phyloP scores from a whole-genome alignment of 176 grass and related monocot species.

The Echinochloa phyllopogon region DNA sequence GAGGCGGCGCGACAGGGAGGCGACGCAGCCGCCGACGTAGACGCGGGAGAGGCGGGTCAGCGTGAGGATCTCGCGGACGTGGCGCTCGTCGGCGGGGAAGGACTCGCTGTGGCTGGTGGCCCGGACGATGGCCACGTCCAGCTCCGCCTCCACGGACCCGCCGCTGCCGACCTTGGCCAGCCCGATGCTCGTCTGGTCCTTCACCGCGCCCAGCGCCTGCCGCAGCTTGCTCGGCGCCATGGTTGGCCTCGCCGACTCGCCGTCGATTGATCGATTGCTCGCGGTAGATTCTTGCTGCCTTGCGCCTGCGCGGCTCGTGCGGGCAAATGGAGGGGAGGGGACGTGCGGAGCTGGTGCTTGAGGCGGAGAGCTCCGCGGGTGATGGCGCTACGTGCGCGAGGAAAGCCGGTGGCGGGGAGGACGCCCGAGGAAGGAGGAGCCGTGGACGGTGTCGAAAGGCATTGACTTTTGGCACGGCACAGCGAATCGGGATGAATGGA shows the following conservation, averaged over 20 bases:
- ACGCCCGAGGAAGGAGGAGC: conserved; percentile 38
- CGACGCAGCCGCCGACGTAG: conserved; percentile 58
- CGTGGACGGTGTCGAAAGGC: conserved; percentile 31
- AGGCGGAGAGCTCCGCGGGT: conserved; percentile 14
- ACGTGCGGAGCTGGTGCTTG: neutral
- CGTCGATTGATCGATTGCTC: neutral
- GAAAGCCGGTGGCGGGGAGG: conserved; percentile 41
- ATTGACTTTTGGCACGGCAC: neutral
- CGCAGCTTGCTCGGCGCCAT: conserved; percentile 87
- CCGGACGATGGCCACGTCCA: conserved; percentile 87
- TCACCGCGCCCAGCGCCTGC: conserved; percentile 79
- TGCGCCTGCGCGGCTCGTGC: neutral
- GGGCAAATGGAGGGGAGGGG: conserved; percentile 7
- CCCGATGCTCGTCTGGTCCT: conserved; percentile 92
- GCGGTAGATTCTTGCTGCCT: neutral
- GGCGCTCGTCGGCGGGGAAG: conserved; percentile 77
- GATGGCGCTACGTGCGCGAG: conserved; percentile 28
- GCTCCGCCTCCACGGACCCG: conserved; percentile 53
- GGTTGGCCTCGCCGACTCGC: neutral
- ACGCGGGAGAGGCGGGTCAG: conserved; percentile 64
- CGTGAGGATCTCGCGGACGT: conserved; percentile 77
- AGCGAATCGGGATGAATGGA: neutral
- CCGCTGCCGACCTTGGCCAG: conserved; percentile 68
- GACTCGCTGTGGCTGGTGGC: conserved; percentile 82
- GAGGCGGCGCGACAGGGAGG: conserved; percentile 62